Percentiles rank a stretch among this genome's conserved stretches.
These are phyloP conservation scores for Fragaria iinumae DNA, from an alignment of 306 rosid species.

Conservation along the genomic window DNA sequence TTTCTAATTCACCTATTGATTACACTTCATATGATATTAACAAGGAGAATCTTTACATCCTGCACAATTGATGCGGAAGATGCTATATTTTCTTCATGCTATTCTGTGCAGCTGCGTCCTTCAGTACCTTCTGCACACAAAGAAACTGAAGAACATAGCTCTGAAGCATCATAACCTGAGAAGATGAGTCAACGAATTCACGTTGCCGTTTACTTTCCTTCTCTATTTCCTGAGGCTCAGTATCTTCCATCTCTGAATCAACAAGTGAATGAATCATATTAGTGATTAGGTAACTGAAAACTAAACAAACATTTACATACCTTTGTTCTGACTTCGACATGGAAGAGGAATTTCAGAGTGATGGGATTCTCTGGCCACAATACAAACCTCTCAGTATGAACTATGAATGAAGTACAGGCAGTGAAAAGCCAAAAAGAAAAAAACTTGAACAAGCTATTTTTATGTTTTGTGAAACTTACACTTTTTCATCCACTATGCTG, in stretches of 20 bases:
- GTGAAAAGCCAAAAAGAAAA: not conserved
- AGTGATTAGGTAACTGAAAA: not conserved
- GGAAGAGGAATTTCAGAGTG: slow-evolving; percentile 36
- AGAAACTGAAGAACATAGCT: slow-evolving; percentile 69
- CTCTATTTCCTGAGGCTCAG: slow-evolving; percentile 38
- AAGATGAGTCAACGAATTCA: slow-evolving; percentile 37
- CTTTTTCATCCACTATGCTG: slow-evolving; percentile 31
- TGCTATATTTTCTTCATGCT: slow-evolving; percentile 35
- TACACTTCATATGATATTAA: not conserved
- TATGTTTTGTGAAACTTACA: slow-evolving; percentile 38
- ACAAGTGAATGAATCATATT: slow-evolving; percentile 8
- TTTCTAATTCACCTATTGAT: not conserved
- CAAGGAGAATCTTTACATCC: slow-evolving; percentile 16
- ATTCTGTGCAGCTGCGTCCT: slow-evolving; percentile 39
- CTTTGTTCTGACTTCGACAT: slow-evolving; percentile 42
- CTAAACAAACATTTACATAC: slow-evolving; percentile 31
- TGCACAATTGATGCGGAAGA: slow-evolving; percentile 21
- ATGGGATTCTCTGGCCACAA: slow-evolving; percentile 41
- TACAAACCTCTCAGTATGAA: slow-evolving; percentile 21
- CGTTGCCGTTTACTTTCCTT: slow-evolving; percentile 29
- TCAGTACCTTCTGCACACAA: slow-evolving; percentile 67
- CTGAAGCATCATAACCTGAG: slow-evolving; percentile 60
- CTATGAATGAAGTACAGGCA: slow-evolving; percentile 2
- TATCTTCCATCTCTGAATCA: slow-evolving; percentile 38
- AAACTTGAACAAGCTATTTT: slow-evolving; percentile 16